Evolutionary conservation across 2,329 filamentous ascomycete species (phyloP), one percentile per base, ranked within the genome.

Genomic region (Penicillium griseofulvum): DNA sequence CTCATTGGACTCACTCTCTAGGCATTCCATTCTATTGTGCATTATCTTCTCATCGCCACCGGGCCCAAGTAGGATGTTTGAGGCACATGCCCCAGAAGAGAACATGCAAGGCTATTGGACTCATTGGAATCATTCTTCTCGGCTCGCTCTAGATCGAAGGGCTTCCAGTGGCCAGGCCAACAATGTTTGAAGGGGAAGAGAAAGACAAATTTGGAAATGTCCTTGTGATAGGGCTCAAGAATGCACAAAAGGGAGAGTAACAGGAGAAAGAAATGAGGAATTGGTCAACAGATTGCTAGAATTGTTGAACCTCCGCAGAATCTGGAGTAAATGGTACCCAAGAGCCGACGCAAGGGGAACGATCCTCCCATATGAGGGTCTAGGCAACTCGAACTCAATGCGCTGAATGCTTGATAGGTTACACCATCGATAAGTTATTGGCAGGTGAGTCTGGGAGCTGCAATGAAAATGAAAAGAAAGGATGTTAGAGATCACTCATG

Each of bases 331-430:
- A 24, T 22, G 17, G 33, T 14, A 38, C 37, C 11, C 12, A 39
- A 45, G 16, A 39, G 34, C 39, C 39, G 47, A 54, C 17, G 52
- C 39, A 54, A 54, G 52, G 52, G 34, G 47, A 39, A 48, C 11
- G 3, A 22, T 22, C 2, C n/a, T 41, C 14, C 41, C 19, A 29
- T 22, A 34, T 12, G n/a, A 53, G 17, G 29, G 43, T 16, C 44
- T 42, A 48, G 36, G 9, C 28, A 41, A 17, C 17, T 31, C 16
- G 11, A 36, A 29, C 5, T 17, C 22, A 36, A 17, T 2, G 5
- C 8, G 22, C 12, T 28, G 31, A 29, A 44, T 28, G 4, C 8
- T 45, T 29, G 19, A 16, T 33, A 17, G 3, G 43, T 4, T 45
- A 8, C 14, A 45, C 6, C 5, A 0, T 33, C 8, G 29, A 14